Evolutionary conservation across 129 eudicot species (phyloP), one percentile per base, ranked within the genome.

Genomic region (Saposhnikovia divaricata): DNA sequence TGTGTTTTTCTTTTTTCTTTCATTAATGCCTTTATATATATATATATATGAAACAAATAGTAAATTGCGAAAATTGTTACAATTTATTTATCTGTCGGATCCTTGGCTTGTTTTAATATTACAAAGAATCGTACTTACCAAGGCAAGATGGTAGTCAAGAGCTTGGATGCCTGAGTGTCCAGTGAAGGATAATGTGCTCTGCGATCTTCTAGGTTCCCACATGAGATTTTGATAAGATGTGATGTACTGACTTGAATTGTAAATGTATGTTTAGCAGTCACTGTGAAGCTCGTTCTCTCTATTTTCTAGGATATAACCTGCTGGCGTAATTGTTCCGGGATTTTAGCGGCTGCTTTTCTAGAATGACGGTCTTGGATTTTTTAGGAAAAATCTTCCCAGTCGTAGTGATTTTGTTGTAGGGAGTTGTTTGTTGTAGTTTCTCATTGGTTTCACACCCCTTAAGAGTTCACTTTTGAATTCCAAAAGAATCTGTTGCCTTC

Each of bases 21-120:
- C 4, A 38, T 19, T 34, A 59, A 31, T 76, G 69, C 70, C 39
- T 76, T 59, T 28, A 13, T 77, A 76, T 80, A 38, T 78, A 34
- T 31, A 31, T 31, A 31, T 31, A 31, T 31, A 31, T 31, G 34
- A 31, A 61, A 71, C 3, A 9, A 6, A 15, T 37, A 72, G 44
- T 40, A 72, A 19, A 71, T 7, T 31, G 69, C 4, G 59, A 51
- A 51, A 16, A 16, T 5, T 51, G 59, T 51, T 51, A 51, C 59
- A 51, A 51, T 4, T 51, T 51, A 51, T 51, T 0, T 15, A 1
- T 51, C 59, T 51, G 4, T 51, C 34, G 1, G n/a, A n/a, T 51
- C 59, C 59, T 16, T 51, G 59, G 8, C 59, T 51, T 51, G n/a
- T 51, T 51, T 16, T 18, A 18, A 3, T 55, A 5, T 55, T 19